These are phyloP conservation scores for Schizosaccharomyces cryophilus DNA, from an alignment of 805 yeast genomes.

Conservation along the genomic window DNA sequence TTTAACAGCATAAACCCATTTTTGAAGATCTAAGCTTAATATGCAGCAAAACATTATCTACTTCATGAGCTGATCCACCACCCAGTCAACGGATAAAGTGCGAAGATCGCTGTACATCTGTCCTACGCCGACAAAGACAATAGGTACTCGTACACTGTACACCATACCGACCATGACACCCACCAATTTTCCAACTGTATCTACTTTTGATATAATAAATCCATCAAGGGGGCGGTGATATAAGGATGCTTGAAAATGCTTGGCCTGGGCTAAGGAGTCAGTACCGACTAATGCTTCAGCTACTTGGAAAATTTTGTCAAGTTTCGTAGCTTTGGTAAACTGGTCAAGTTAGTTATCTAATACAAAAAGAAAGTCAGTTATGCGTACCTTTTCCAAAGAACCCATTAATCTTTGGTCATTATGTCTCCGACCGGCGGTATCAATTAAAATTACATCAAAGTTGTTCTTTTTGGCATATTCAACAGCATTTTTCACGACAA, in stretches of 20 bases:
- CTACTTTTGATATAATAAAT: conserved; percentile 81
- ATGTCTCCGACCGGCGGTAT: conserved; percentile 94
- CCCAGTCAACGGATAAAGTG: conserved; percentile 75
- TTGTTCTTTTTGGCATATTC: conserved; percentile 42
- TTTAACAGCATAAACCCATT: too few species aligned
- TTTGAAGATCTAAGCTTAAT: too few species aligned
- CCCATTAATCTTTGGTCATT: conserved; percentile 89
- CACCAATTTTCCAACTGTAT: conserved; percentile 87
- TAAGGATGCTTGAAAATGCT: conserved; percentile 77
- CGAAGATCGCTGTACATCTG: conserved; percentile 89
- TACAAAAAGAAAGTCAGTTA: too few species aligned
- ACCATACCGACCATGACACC: conserved; percentile 97
- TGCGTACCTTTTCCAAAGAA: conserved; percentile 41
- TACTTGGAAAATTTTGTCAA: conserved; percentile 92
- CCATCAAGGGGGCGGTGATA: conserved; percentile 69
- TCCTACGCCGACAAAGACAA: conserved; percentile 85
- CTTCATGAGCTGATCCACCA: conserved; percentile 55
- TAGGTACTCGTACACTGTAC: conserved; percentile 84
- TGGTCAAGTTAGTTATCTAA: background rate
- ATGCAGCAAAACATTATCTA: background rate
- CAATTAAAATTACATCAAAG: conserved; percentile 74
- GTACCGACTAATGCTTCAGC: conserved; percentile 97
- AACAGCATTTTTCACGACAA: conserved; percentile 77
- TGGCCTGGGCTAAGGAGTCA: conserved; percentile 86
- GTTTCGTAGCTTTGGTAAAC: conserved; percentile 84